These are phyloP conservation scores for Penicillium subrubescens DNA, from an alignment of 495 filamentous ascomycete genomes.

Conservation along the genomic window DNA sequence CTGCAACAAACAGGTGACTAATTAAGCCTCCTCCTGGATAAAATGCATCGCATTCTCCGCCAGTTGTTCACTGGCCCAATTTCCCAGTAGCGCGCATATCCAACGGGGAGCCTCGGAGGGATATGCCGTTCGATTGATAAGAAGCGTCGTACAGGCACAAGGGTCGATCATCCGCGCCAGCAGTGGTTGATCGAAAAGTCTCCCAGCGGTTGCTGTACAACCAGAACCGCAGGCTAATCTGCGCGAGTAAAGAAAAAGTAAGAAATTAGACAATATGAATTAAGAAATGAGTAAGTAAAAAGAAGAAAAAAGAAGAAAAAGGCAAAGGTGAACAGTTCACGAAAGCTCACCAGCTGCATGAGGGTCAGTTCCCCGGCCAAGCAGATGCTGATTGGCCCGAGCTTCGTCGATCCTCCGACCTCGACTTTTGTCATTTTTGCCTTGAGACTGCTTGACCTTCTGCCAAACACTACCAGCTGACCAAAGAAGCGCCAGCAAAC, in stretches of 20 bases:
- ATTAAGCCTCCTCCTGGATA: constrained; percentile 5
- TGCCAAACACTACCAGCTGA: background rate
- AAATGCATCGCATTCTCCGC: background rate
- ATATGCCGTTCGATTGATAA: constrained; percentile 42
- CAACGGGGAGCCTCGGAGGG: constrained; percentile 43
- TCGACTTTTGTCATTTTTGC: background rate
- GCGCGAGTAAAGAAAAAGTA: background rate
- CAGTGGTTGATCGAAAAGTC: constrained; percentile 21
- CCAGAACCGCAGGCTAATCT: background rate
- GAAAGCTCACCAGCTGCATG: background rate
- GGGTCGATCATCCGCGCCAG: constrained; percentile 36
- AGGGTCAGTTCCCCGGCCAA: constrained; percentile 6
- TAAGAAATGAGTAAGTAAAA: background rate
- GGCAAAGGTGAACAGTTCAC: background rate
- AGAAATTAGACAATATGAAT: background rate
- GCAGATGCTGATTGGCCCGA: constrained; percentile 24
- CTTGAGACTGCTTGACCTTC: background rate
- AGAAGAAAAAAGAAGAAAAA: background rate
- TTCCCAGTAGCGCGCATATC: constrained; percentile 2
- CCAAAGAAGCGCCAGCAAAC: background rate
- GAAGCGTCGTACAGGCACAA: constrained; percentile 36
- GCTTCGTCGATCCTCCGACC: constrained; percentile 26
- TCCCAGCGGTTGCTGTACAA: constrained; percentile 14
- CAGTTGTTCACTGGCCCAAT: background rate
- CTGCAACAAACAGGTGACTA: constrained; percentile 26